Base-by-base conservation (phyloP, 2,329 filamentous ascomycete genomes). In the Epichloe uncinata region DNA sequence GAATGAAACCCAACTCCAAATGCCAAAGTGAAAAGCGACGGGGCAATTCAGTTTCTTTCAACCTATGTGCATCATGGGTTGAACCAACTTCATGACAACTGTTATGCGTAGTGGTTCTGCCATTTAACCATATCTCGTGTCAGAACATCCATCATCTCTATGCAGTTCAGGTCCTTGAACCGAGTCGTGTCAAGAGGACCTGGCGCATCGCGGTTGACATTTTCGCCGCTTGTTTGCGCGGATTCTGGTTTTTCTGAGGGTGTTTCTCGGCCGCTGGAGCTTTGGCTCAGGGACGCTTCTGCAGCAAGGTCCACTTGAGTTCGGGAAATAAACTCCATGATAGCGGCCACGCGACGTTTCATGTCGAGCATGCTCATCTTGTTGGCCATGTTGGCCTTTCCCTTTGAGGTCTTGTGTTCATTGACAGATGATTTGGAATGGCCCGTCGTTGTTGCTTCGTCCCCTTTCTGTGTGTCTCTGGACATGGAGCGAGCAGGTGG, bases 91-190 rank as follows among this genome's bases (percentile, higher is more conserved):
- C 36, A 8, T 8, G n/a, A n/a, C 9, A 16, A 9, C 12, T 35
- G 47, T 62, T 56, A 68, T 49, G 70, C 63, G 57, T 77, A 89
- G 60, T 86, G 78, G 55, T 84, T 83, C 68, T 95, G 87, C 87
- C 87, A 95, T 60, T 85, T 84, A 56, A 91, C 78, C 59, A 95
- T 75, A 63, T 89, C 82, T 54, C 85, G 77, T 53, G 85, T 90
- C 63, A 95, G 67, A 57, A 81, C 76, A 63, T 94, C 88, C 87
- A 94, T 94, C 87, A 95, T 94, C 67, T 94, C 87, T 55, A 87
- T 73, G 57, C 84, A 89, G 51, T 73, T 85, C 55, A 95, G 71
- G 8, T 84, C 78, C 57, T 83, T 86, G 65, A 95, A 95, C 1
- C 82, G 77, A 58, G 70, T 75, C 16, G 53, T 53, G 20, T 57